These are phyloP conservation scores for Cryptococcus sp. DNA, from an alignment of 1,284 basidiomycete species.

Conservation along the genomic window DNA sequence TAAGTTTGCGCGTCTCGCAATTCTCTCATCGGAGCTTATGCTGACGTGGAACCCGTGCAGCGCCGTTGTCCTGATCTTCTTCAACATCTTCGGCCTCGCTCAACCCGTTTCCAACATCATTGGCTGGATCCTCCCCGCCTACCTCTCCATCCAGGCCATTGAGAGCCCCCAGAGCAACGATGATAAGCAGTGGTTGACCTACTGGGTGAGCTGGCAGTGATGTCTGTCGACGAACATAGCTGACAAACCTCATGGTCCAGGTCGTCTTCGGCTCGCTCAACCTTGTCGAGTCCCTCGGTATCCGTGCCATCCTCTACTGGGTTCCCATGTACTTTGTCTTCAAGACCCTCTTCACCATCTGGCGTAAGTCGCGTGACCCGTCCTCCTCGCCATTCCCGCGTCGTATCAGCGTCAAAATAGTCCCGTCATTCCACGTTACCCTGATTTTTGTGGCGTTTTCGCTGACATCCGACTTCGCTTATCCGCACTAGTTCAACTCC, in stretches of 20 bases:
- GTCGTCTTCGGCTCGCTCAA: constrained; percentile 53
- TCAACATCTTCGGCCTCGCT: constrained; percentile 56
- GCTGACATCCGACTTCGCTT: constrained; percentile 1
- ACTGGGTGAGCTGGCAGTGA: constrained; percentile 45
- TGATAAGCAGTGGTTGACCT: constrained; percentile 57
- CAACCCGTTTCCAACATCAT: constrained; percentile 53
- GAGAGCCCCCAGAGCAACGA: constrained; percentile 54
- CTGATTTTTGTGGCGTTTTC: no score
- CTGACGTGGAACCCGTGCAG: constrained; percentile 18
- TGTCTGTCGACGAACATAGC: background rate
- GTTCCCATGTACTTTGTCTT: constrained; percentile 75
- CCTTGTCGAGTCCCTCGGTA: constrained; percentile 51
- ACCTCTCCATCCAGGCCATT: constrained; percentile 54
- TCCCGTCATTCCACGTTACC: background rate
- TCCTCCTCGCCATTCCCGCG: background rate
- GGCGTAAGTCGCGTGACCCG: constrained; percentile 55
- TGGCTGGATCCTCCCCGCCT: constrained; percentile 56
- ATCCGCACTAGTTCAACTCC: constrained; percentile 44
- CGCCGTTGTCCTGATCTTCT: constrained; percentile 53
- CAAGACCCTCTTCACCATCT: constrained; percentile 85
- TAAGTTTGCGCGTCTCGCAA: constrained; percentile 25
- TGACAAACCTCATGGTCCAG: constrained; percentile 20
- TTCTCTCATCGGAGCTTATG: background rate
- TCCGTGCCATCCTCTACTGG: constrained; percentile 53
- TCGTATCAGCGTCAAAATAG: constrained; percentile 16